Percentiles rank a stretch among this genome's conserved stretches.
Conservation (phyloP, 148 eudicot species). For the Selenicereus undatus region DNA sequence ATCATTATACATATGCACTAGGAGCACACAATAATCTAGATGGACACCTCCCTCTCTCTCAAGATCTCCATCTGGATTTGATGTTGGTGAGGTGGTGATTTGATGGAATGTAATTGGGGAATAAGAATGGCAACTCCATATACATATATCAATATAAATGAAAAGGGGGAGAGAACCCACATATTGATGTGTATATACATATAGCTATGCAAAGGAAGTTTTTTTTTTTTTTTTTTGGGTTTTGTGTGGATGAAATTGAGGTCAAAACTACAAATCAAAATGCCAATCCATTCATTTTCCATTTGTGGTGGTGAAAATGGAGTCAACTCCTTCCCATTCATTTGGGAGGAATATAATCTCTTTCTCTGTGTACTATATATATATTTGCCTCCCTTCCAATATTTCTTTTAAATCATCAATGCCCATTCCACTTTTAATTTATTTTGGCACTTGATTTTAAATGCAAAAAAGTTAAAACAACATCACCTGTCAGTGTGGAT, state of each 20-base stretch:
- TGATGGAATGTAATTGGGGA: constrained; percentile 24
- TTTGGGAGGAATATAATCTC: neutral
- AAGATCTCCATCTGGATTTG: constrained; percentile 13
- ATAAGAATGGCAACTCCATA: constrained; percentile 27
- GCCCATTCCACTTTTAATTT: no score
- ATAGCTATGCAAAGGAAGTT: neutral
- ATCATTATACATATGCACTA: constrained; percentile 19
- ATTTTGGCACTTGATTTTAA: no score
- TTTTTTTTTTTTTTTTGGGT: neutral
- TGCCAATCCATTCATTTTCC: constrained; percentile 25
- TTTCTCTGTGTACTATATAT: no score
- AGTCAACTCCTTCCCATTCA: constrained; percentile 22
- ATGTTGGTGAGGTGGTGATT: constrained; percentile 17
- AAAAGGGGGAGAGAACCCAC: constrained; percentile 16
- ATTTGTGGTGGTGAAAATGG: constrained; percentile 30
- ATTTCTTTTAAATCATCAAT: no score
- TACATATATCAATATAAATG: neutral
- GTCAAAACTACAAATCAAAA: constrained; percentile 17
- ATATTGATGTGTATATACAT: neutral
- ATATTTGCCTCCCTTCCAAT: no score
- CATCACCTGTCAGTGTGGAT: no score
- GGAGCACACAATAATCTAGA: neutral
- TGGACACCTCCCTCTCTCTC: neutral
- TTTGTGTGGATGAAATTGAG: neutral
- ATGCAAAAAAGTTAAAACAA: no score